Conservation (phyloP, 1,284 basidiomycete genomes). For the Sanguinoderma infundibulare region DNA sequence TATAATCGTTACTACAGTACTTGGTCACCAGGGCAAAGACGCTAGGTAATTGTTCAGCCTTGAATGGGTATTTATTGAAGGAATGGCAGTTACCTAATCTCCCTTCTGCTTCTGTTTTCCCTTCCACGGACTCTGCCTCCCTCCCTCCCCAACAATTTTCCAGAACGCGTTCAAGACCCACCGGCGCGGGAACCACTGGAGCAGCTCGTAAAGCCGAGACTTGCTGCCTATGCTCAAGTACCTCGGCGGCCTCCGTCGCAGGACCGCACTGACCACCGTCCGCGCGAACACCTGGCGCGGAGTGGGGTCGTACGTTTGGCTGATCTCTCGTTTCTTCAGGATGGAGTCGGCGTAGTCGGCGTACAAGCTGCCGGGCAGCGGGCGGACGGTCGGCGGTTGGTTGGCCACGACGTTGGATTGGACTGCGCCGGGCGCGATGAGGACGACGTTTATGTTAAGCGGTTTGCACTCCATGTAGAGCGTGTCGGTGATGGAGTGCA, state of each 20-base stretch:
- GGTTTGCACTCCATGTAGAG: slow-evolving; percentile 75
- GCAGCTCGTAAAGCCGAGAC: slow-evolving; percentile 42
- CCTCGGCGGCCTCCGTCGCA: slow-evolving; percentile 35
- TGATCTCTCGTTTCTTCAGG: slow-evolving; percentile 28
- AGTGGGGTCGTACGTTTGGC: slow-evolving; percentile 50
- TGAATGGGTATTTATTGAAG: too few relatives aligned
- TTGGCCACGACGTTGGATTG: slow-evolving; percentile 63
- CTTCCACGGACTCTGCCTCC: background rate
- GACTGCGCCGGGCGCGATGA: slow-evolving; percentile 61
- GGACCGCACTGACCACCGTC: slow-evolving; percentile 47
- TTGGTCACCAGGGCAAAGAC: too few relatives aligned
- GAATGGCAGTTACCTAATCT: too few relatives aligned
- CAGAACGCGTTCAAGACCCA: slow-evolving; percentile 52
- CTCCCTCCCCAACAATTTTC: slow-evolving; percentile 31
- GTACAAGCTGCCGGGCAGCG: slow-evolving; percentile 57
- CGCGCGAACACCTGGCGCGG: slow-evolving; percentile 54
- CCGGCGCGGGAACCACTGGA: slow-evolving; percentile 56
- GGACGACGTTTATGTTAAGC: slow-evolving; percentile 61
- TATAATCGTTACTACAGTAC: too few relatives aligned
- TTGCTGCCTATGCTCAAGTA: slow-evolving; percentile 41
- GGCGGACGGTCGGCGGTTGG: slow-evolving; percentile 42
- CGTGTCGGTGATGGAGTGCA: slow-evolving; percentile 62
- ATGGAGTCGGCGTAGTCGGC: slow-evolving; percentile 50
- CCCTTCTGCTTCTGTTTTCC: slow-evolving; percentile 1
- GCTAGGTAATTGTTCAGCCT: too few relatives aligned